Evolutionary conservation across 148 eudicot genomes (phyloP).

Genomic region (Spergularia bocconei): DNA sequence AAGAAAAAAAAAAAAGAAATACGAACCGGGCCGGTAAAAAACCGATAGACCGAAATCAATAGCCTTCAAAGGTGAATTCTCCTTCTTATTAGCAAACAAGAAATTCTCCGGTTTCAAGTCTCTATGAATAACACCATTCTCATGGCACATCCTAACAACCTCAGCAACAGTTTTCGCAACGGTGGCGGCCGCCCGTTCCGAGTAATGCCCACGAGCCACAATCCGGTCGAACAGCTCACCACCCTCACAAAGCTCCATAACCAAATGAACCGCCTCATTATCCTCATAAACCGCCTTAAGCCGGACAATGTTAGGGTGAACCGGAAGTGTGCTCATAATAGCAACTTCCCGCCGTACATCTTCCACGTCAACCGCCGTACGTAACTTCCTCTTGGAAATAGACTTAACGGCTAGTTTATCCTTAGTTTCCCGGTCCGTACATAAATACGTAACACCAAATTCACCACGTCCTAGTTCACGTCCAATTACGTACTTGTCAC

Average conservation of each 20-base stretch:
- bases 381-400: conserved; percentile 64
- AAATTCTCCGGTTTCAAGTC: conserved; percentile 83
- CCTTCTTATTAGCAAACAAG: conserved; percentile 74
- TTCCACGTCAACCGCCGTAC: conserved; percentile 77
- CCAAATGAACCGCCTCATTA: conserved; percentile 67
- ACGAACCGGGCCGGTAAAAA: conserved; percentile 64
- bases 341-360: conserved; percentile 84
- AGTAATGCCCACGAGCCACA: conserved; percentile 75
- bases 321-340: conserved; percentile 74
- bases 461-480: conserved; percentile 85
- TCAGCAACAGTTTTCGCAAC: conserved; percentile 60
- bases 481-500: conserved; percentile 67
- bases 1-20: no score
- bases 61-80: conserved; percentile 61
- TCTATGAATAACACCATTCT: conserved; percentile 68
- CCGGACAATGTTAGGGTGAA: conserved; percentile 60
- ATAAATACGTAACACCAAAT: conserved; percentile 71
- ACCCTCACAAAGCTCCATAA: conserved; percentile 81
- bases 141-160: conserved; percentile 69
- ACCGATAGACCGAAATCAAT: conserved; percentile 81
- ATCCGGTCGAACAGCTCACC: conserved; percentile 75
- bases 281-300: conserved; percentile 63
- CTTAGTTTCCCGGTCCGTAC: conserved; percentile 67
- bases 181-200: conserved; percentile 66
- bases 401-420: conserved; percentile 62